phyloP scores from a whole-genome alignment of 2,329 filamentous ascomycete genomes.

The Mycosphaerelloides madeirae region DNA sequence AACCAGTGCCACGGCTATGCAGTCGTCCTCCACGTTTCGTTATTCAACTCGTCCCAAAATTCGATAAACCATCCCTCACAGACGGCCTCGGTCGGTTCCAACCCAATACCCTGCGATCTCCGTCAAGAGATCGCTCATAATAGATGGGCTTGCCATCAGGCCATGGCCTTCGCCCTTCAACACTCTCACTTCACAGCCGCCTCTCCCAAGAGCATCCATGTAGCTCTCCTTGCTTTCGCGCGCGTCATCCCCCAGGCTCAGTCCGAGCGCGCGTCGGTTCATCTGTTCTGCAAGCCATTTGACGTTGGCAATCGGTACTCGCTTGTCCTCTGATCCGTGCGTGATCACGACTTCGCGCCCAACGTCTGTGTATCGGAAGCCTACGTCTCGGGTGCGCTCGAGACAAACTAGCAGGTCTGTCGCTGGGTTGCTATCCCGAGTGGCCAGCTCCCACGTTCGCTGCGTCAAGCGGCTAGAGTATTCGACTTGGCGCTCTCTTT shows the following conservation, averaged over 20 bases:
- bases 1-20: neutral
- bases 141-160: conserved; percentile 85
- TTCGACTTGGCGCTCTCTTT: conserved; percentile 65
- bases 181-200: conserved; percentile 83
- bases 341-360: conserved; percentile 87
- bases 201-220: conserved; percentile 6
- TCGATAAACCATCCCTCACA: conserved; percentile 3
- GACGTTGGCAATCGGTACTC: conserved; percentile 92
- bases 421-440: conserved; percentile 85
- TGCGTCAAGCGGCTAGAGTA: conserved; percentile 87
- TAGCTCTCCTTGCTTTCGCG: conserved; percentile 6
- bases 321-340: conserved; percentile 82
- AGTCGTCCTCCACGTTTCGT: neutral
- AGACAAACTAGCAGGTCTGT: conserved; percentile 90
- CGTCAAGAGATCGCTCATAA: conserved; percentile 91
- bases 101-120: conserved; percentile 89
- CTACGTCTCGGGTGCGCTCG: conserved; percentile 84
- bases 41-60: too few species aligned
- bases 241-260: conserved; percentile 7
- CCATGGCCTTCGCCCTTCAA: conserved; percentile 91
- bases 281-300: conserved; percentile 92
- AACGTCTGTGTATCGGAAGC: conserved; percentile 96
- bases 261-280: conserved; percentile 41
- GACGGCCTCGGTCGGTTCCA: conserved; percentile 10
- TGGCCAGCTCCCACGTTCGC: conserved; percentile 90